A percentile compares a stretch with the other conserved stretches of the same genome.
Evolutionary conservation across 495 filamentous ascomycete genomes (phyloP).

Genomic region (Hypoxylon crocopeplum): DNA sequence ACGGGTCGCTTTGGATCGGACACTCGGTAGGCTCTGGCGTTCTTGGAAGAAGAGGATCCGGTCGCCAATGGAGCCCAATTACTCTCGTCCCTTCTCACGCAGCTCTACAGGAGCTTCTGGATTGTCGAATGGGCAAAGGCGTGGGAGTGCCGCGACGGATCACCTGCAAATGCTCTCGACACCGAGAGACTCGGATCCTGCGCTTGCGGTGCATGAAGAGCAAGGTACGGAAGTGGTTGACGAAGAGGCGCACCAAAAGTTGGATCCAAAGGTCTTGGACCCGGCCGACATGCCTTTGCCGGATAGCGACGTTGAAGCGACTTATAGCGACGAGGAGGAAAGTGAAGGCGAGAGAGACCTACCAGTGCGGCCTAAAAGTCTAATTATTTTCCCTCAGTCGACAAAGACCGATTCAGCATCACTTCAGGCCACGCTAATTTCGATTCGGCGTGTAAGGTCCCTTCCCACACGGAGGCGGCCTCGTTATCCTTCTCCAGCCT

Average conservation of each 20-base stretch:
- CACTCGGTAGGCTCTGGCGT: slow-evolving; percentile 89
- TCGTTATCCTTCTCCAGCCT: slow-evolving; percentile 57
- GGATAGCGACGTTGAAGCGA: slow-evolving; percentile 70
- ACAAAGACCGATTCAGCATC: not conserved
- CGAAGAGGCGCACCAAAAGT: slow-evolving; percentile 31
- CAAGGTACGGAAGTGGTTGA: slow-evolving; percentile 3
- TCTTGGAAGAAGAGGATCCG: slow-evolving; percentile 90
- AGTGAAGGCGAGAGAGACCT: slow-evolving; percentile 57
- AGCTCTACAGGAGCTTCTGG: slow-evolving; percentile 41
- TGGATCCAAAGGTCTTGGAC: slow-evolving; percentile 58
- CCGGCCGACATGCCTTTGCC: slow-evolving; percentile 64
- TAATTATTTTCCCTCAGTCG: slow-evolving; percentile 32
- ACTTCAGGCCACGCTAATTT: slow-evolving; percentile 9
- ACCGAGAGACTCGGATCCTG: slow-evolving; percentile 19
- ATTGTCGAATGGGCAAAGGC: slow-evolving; percentile 40
- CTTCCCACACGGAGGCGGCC: slow-evolving; percentile 58
- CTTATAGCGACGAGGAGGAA: slow-evolving; percentile 64
- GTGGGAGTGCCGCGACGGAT: slow-evolving; percentile 45
- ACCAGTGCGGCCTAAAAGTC: slow-evolving; percentile 59
- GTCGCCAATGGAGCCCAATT: slow-evolving; percentile 49
- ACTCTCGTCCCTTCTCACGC: slow-evolving; percentile 48
- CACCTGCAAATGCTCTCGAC: slow-evolving; percentile 4
- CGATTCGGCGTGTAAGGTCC: slow-evolving; percentile 30
- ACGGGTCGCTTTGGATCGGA: slow-evolving; percentile 86
- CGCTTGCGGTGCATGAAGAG: slow-evolving; percentile 15